These are phyloP conservation scores for Bertia moriformis DNA, from an alignment of 2,329 filamentous ascomycete genomes.

Conservation along the genomic window DNA sequence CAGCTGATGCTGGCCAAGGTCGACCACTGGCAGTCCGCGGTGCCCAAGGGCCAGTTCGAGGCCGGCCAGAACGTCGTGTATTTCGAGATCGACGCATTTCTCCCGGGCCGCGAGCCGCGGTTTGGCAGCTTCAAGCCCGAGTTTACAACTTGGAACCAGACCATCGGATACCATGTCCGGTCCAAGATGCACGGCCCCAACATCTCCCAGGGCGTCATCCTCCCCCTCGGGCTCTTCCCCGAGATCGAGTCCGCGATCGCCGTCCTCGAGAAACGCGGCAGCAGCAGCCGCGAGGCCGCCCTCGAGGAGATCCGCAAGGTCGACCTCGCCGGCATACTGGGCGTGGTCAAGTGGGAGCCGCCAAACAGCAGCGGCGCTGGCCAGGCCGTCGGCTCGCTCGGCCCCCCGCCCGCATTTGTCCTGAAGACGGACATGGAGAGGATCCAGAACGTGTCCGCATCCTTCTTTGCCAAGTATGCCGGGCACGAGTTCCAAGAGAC, in stretches of 20 bases:
- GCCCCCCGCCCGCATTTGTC: neutral
- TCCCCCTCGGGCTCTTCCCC: neutral
- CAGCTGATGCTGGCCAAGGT: neutral
- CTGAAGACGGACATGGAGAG: neutral
- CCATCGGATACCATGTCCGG: neutral
- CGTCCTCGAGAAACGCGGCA: neutral
- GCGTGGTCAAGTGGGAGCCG: neutral
- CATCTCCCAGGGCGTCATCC: neutral
- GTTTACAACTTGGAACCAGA: neutral
- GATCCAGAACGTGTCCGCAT: neutral
- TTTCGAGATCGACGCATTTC: neutral
- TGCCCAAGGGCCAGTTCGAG: neutral
- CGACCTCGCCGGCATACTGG: neutral
- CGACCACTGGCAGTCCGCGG: neutral
- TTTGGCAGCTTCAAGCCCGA: neutral
- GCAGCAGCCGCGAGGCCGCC: neutral
- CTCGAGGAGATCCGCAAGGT: neutral
- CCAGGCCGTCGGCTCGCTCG: neutral
- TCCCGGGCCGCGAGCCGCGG: neutral
- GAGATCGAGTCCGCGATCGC: too few species aligned
- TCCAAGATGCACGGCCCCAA: neutral
- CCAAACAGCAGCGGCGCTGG: too few species aligned
- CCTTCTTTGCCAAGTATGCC: neutral
- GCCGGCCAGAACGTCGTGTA: neutral
- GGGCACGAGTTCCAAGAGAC: neutral